These are phyloP conservation scores for Komagataea norvegica DNA, from an alignment of 1,139 yeast genomes.

Conservation along the genomic window DNA sequence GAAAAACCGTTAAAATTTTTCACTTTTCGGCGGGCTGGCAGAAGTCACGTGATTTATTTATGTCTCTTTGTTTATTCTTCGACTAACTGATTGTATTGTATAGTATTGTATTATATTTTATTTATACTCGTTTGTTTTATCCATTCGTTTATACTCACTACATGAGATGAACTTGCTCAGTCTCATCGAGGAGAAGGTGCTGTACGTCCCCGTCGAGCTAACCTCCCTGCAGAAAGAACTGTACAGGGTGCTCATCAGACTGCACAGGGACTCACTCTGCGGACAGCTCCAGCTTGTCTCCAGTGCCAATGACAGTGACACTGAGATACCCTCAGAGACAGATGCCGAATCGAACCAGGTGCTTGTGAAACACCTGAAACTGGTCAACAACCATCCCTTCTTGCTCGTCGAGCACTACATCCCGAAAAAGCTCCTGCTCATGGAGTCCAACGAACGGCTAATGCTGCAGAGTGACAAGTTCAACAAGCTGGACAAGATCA, in stretches of 20 bases:
- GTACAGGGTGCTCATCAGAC: slow-evolving; percentile 45
- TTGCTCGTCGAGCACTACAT: slow-evolving; percentile 69
- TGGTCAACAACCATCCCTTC: slow-evolving; percentile 60
- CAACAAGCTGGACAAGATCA: slow-evolving; percentile 41
- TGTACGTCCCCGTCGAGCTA: slow-evolving; percentile 51
- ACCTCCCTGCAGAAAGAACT: slow-evolving; percentile 54
- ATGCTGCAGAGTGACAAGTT: slow-evolving; percentile 56
- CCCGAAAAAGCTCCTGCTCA: slow-evolving; percentile 58
- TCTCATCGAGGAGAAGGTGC: slow-evolving; percentile 28
- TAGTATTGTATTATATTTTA: no score
- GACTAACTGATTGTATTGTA: neutral
- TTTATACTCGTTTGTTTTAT: no score
- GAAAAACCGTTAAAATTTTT: no score
- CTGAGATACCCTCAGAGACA: slow-evolving; percentile 20
- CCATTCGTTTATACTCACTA: no score
- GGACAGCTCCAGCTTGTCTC: slow-evolving; percentile 26
- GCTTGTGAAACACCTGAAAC: slow-evolving; percentile 46
- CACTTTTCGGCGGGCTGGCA: no score
- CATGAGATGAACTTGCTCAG: slow-evolving; percentile 5
- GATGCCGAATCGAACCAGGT: slow-evolving; percentile 34
- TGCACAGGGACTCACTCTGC: slow-evolving; percentile 45
- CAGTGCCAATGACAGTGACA: slow-evolving; percentile 12
- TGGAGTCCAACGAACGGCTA: slow-evolving; percentile 58
- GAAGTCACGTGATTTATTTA: no score
- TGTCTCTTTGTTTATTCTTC: no score